Conservation (phyloP, 441 rosid species). For the Eruca vesicaria region DNA sequence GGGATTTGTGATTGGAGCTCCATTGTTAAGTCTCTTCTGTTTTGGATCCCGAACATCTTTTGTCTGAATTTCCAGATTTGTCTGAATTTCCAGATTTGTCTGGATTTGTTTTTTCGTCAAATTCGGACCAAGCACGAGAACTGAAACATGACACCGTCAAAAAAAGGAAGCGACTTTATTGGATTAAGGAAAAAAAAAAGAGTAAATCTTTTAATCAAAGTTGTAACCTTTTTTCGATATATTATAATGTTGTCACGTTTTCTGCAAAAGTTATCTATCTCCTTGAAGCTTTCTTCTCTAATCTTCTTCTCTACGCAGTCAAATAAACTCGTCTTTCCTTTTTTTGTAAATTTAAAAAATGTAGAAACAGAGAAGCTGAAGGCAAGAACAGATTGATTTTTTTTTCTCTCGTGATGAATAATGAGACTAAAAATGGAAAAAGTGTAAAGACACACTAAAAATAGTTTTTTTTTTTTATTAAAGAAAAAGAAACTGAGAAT, state of each 20-base stretch:
- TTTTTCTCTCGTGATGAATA: background rate
- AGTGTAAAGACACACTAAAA: background rate
- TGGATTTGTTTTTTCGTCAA: conserved; percentile 33
- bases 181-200: background rate
- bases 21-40: conserved; percentile 58
- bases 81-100: background rate
- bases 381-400: background rate
- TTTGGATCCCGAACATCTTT: conserved; percentile 64
- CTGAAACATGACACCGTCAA: conserved; percentile 52
- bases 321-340: background rate
- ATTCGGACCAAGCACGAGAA: conserved; percentile 38
- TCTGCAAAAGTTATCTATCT: conserved; percentile 29
- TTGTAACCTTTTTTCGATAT: conserved; percentile 24
- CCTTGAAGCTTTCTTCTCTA: conserved; percentile 12
- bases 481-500: background rate
- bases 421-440: conserved; percentile 3
- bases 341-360: background rate
- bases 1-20: conserved; percentile 76
- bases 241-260: conserved; percentile 27
- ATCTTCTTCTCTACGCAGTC: conserved; percentile 26
- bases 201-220: conserved; percentile 8
- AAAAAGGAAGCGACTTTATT: background rate
- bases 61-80: conserved; percentile 7
- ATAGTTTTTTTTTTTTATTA: background rate
- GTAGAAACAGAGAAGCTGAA: conserved; percentile 3